Evolutionary conservation across 2,329 filamentous ascomycete genomes (phyloP), one percentile per base, ranked within the genome.

Genomic region (Laburnicola sp.): DNA sequence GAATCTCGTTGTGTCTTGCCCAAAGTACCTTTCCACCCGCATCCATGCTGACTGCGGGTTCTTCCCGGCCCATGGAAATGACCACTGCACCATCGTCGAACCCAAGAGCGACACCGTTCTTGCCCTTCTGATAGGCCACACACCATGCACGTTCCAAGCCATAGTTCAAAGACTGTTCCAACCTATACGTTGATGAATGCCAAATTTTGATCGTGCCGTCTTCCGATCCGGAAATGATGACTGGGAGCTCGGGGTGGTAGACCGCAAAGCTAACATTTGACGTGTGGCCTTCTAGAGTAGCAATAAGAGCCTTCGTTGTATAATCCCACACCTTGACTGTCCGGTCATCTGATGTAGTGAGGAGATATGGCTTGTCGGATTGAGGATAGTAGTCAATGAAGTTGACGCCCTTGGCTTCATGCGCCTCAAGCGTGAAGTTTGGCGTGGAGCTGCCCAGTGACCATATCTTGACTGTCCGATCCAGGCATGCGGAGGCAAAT

Each of bases 281-380:
- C 27, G 91, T 96, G 74, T 99, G 94, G 26, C 94, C 94, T 74
- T 99, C 94, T 41, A 99, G 82, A 2, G 93, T 97, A 27, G 94
- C 94, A 70, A 97, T 97, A 59, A 97, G 80, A 9, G 91, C 94
- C 77, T 99, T 99, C 42, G 92, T 97, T 9, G 93, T 97, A 79
- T 99, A 97, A 72, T 99, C 94, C 93, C 94, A 99, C 48, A 99
- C 85, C 80, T 97, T 97, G 65, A 97, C 91, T 0, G 93, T 97
- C 65, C 90, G 86, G 75, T 97, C 94, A 72, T 99, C 94, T 6
- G 91, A 96, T 10, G 93, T 97, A 23, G 94, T 99, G 58, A 99
- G 86, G 39, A 99, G 86, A 70, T 99, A 97, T 32, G 84, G 84
- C 69, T 87, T 87, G 72, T 87, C 84, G 25, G 81, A 82, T 57